Evolutionary conservation across 495 filamentous ascomycete species (phyloP).

Genomic region (Penicillium soppii): DNA sequence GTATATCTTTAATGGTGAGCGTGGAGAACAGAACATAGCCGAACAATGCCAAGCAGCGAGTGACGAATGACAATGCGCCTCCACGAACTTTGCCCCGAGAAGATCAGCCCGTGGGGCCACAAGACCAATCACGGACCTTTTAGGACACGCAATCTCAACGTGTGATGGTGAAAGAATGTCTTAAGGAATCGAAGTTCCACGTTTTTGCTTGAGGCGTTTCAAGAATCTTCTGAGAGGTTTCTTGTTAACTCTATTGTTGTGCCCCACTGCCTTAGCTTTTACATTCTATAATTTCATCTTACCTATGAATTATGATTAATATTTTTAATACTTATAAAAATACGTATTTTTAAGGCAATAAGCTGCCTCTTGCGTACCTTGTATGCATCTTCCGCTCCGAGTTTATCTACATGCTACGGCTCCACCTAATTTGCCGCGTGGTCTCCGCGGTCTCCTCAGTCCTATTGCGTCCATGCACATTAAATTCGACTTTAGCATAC

Average conservation of each 20-base stretch:
- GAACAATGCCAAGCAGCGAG: not conserved
- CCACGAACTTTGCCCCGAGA: constrained; percentile 2
- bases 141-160: constrained; percentile 36
- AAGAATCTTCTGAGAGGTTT: not conserved
- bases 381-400: not conserved
- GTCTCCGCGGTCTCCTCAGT: not conserved
- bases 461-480: not conserved
- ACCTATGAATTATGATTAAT: too few species aligned
- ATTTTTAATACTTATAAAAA: too few species aligned
- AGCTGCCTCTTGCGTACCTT: not conserved
- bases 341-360: too few species aligned
- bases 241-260: not conserved
- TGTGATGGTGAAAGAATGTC: constrained; percentile 36
- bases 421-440: not conserved
- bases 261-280: not conserved
- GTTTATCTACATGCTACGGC: too few species aligned
- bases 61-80: constrained; percentile 3
- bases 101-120: constrained; percentile 1
- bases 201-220: constrained; percentile 10
- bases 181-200: constrained; percentile 17
- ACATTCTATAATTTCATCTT: not conserved
- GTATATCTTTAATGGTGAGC: too few species aligned
- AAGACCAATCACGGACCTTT: constrained; percentile 22
- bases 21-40: not conserved
- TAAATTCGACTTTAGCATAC: not conserved